Conservation (phyloP, 345 rosid species). For the Dipteronia dyeriana region DNA sequence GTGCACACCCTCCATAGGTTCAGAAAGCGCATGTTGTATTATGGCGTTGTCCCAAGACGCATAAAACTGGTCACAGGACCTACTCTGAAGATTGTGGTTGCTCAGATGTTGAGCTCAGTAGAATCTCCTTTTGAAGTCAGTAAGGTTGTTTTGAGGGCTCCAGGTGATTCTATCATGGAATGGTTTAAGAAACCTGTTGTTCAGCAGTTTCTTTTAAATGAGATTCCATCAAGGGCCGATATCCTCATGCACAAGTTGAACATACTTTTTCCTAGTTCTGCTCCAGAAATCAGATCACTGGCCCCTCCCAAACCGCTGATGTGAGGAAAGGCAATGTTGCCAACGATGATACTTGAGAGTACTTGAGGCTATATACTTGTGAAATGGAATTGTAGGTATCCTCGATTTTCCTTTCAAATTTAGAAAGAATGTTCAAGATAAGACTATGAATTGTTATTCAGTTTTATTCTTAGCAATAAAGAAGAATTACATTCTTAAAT, state of each 20-base stretch:
- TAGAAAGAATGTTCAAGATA: not conserved
- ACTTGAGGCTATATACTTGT: not conserved
- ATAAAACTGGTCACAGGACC: slow-evolving; percentile 97
- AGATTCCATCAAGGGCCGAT: slow-evolving; percentile 84
- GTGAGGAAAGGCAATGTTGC: slow-evolving; percentile 30
- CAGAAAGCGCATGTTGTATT: slow-evolving; percentile 91
- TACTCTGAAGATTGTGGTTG: slow-evolving; percentile 83
- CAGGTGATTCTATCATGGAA: slow-evolving; percentile 89
- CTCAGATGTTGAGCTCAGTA: slow-evolving; percentile 89
- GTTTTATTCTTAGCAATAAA: not conserved
- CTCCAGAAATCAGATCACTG: slow-evolving; percentile 87
- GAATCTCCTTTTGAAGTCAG: slow-evolving; percentile 97
- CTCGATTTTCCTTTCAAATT: not conserved
- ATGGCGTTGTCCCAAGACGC: slow-evolving; percentile 90
- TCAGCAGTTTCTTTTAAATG: slow-evolving; percentile 92
- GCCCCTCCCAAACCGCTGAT: slow-evolving; percentile 73
- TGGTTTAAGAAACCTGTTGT: slow-evolving; percentile 99
- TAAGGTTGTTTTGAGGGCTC: slow-evolving; percentile 88
- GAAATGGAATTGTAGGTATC: not conserved
- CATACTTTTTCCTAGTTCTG: slow-evolving; percentile 83
- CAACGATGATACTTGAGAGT: not conserved
- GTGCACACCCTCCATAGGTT: slow-evolving; percentile 95
- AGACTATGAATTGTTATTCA: not conserved
- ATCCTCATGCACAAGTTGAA: slow-evolving; percentile 94
- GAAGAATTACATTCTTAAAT: too few species aligned